These are phyloP conservation scores for Yamadazyma triangularis DNA, from an alignment of 1,139 yeast genomes.

Conservation along the genomic window DNA sequence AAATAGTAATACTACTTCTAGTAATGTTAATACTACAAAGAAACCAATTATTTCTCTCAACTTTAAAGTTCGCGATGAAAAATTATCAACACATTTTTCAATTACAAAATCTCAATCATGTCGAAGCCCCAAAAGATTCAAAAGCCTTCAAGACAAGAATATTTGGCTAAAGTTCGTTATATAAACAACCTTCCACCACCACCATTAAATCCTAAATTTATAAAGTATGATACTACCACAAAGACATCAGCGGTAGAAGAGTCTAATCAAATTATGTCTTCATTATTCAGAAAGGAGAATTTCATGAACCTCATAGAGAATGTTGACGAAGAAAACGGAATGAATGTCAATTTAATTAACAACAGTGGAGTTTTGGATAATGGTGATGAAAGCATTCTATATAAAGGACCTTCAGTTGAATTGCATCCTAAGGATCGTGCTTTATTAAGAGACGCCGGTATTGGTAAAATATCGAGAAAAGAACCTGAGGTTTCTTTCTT, in stretches of 20 bases:
- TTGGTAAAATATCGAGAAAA: slow-evolving; percentile 44
- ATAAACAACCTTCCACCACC: slow-evolving; percentile 91
- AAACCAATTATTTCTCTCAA: not conserved
- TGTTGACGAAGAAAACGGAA: slow-evolving; percentile 69
- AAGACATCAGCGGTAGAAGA: slow-evolving; percentile 39
- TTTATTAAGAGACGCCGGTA: slow-evolving; percentile 74
- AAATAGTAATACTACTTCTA: no score
- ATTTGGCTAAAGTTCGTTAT: slow-evolving; percentile 81
- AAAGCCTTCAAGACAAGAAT: slow-evolving; percentile 68
- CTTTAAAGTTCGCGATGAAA: not conserved
- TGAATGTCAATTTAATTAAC: slow-evolving; percentile 70
- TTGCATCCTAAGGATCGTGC: slow-evolving; percentile 76
- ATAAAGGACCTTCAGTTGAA: slow-evolving; percentile 23
- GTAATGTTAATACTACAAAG: no score
- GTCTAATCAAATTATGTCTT: slow-evolving; percentile 62
- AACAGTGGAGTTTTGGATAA: slow-evolving; percentile 68
- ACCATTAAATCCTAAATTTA: slow-evolving; percentile 81
- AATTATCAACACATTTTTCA: not conserved
- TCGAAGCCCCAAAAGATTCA: slow-evolving; percentile 18
- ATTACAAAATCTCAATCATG: no score
- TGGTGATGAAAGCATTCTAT: slow-evolving; percentile 47
- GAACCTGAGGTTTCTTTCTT: slow-evolving; percentile 74
- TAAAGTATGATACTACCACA: slow-evolving; percentile 49
- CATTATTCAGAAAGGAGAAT: slow-evolving; percentile 74
- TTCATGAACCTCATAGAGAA: slow-evolving; percentile 61